These are phyloP conservation scores for Termitomyces sp. DNA, from an alignment of 768 basidiomycete genomes.

Conservation along the genomic window DNA sequence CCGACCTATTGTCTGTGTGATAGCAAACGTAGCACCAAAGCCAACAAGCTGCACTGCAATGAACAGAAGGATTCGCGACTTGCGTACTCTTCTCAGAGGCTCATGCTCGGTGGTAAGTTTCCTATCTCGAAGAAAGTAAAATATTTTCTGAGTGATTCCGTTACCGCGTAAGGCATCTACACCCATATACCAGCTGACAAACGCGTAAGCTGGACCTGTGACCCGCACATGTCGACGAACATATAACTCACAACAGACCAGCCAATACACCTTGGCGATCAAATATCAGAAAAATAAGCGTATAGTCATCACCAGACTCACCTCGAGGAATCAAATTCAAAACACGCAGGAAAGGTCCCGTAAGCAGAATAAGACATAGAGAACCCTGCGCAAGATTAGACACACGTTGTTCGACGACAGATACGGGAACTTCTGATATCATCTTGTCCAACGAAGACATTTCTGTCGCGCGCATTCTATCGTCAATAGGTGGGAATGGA, in stretches of 20 bases:
- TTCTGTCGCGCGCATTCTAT: slow-evolving; percentile 1
- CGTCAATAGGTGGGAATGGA: slow-evolving; percentile 1
- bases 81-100: slow-evolving; percentile 72
- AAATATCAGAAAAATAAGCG: not conserved
- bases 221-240: not conserved
- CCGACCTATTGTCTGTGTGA: slow-evolving; percentile 83
- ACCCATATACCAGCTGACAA: slow-evolving; percentile 85
- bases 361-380: slow-evolving; percentile 73
- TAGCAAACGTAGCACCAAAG: slow-evolving; percentile 85
- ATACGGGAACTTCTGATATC: slow-evolving; percentile 47
- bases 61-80: slow-evolving; percentile 67
- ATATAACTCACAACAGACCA: slow-evolving; percentile 70
- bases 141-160: slow-evolving; percentile 75
- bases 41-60: slow-evolving; percentile 70
- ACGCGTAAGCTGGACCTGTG: not conserved
- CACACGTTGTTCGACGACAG: slow-evolving; percentile 88
- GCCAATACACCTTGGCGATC: slow-evolving; percentile 55
- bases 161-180: slow-evolving; percentile 73
- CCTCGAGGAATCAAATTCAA: slow-evolving; percentile 75
- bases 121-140: slow-evolving; percentile 74
- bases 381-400: slow-evolving; percentile 86
- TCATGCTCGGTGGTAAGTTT: slow-evolving; percentile 54
- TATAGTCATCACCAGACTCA: slow-evolving; percentile 10
- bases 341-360: slow-evolving; percentile 76
- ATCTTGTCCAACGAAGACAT: slow-evolving; percentile 6